These are phyloP conservation scores for Eimeria praecox DNA, from an alignment of 169 alveolate species.

Conservation along the genomic window DNA sequence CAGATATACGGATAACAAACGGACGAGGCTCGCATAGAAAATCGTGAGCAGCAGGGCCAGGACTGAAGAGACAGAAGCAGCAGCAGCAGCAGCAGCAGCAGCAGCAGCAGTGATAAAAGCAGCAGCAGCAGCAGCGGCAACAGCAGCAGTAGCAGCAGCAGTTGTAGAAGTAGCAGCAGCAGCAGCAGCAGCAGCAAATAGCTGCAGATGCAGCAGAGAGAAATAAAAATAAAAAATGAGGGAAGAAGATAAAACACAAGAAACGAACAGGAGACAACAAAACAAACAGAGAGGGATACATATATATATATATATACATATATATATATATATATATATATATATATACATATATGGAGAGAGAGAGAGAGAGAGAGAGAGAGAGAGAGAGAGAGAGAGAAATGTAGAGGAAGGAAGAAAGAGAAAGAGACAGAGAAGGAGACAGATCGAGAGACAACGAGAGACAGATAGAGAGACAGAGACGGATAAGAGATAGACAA, in stretches of 20 bases:
- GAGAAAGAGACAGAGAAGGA: background rate
- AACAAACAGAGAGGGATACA: background rate
- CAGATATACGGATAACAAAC: slow-evolving; percentile 3
- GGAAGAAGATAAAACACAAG: background rate
- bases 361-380: background rate
- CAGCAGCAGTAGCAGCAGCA: background rate
- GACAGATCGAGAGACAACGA: background rate
- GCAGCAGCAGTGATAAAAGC: slow-evolving; percentile 32
- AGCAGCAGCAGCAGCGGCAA: slow-evolving; percentile 2
- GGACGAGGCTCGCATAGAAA: slow-evolving; percentile 35
- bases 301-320: no score
- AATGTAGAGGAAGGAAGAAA: background rate
- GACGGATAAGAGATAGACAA: no score
- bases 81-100: slow-evolving; percentile 48
- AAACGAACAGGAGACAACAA: background rate
- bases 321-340: no score
- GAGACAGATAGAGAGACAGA: no score
- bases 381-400: background rate
- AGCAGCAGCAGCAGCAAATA: background rate
- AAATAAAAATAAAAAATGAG: background rate
- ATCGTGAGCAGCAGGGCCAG: slow-evolving; percentile 46
- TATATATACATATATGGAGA: background rate
- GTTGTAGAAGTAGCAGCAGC: background rate
- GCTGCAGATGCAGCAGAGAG: background rate
- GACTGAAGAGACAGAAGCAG: slow-evolving; percentile 9